phyloP scores from a whole-genome alignment of 176 grass and related monocot genomes.

The Phoenix dactylifera region DNA sequence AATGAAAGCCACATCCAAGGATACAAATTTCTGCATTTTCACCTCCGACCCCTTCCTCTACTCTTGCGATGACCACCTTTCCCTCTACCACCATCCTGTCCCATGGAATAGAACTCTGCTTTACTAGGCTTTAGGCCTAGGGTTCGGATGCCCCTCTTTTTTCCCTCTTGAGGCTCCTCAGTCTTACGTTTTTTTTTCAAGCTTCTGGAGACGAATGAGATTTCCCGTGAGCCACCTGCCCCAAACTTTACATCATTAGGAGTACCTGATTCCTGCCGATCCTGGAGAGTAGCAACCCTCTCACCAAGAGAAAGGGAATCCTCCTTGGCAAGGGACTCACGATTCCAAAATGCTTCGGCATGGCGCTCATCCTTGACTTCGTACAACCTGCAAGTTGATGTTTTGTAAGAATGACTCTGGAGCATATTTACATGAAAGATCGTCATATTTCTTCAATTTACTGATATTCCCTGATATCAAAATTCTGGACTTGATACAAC shows the following conservation, averaged over 20 bases:
- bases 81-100: constrained; percentile 36
- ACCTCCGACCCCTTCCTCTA: constrained; percentile 19
- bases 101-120: constrained; percentile 68
- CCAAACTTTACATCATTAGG: constrained; percentile 57
- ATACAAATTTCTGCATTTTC: neutral
- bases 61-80: constrained; percentile 26
- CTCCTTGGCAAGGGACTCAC: constrained; percentile 49
- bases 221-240: constrained; percentile 56
- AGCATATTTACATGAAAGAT: too few relatives aligned
- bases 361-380: constrained; percentile 86
- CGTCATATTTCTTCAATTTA: too few relatives aligned
- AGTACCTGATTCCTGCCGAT: constrained; percentile 16
- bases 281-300: constrained; percentile 44
- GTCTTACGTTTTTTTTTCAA: constrained; percentile 22
- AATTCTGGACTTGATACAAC: too few relatives aligned
- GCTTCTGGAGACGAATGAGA: constrained; percentile 47
- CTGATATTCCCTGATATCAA: too few relatives aligned
- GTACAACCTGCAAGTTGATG: constrained; percentile 46
- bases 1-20: too few relatives aligned
- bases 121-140: constrained; percentile 64
- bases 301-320: constrained; percentile 52
- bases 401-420: too few relatives aligned
- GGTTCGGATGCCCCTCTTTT: constrained; percentile 48
- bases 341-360: constrained; percentile 71
- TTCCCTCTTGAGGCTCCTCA: constrained; percentile 34